Evolutionary conservation across 1,284 basidiomycete species (phyloP), one percentile per base, ranked within the genome.

Genomic region (Moniliophthora roreri): DNA sequence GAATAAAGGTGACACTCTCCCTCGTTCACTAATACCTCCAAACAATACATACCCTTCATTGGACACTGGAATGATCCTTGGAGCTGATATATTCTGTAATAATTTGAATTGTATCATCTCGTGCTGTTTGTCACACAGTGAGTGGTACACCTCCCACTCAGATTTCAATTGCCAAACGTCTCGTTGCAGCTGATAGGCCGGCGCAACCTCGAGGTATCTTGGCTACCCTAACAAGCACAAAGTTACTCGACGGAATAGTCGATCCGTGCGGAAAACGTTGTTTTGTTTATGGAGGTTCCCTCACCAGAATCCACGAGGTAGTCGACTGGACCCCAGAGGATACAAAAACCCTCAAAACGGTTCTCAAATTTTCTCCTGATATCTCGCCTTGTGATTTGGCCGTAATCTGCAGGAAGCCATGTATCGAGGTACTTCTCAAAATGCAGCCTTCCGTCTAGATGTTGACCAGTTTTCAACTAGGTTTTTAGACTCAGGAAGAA

Each of bases 111-210:
- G 84, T 56, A 37, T 78, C 1, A 74, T 77, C 16, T 69, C 75
- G 1, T 76, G 76, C 53, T 87, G 84, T 58, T 62, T 66, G 32
- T 66, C 73, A 2, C 84, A 86, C 61, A 63, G 82, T 80, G 60
- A 60, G 69, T 64, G 48, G 51, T 55, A n/a, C 2, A 18, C 8
- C 51, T 35, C 13, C 9, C 10, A 9, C 21, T 10, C 37, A 5
- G 8, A 53, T 23, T 36, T 20, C 34, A 1, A 45, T 46, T 24
- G 10, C 15, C 1, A 48, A 8, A 35, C n/a, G 16, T 35, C 6
- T 48, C 39, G n/a, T 48, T 16, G 11, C 57, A 77, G 71, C 69
- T 11, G 70, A 70, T 20, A 57, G 65, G 13, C 63, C 69, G 20
- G 60, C 66, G 11, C 60, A 70, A 50, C 69, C 71, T 15, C 60